Percentiles rank a stretch among this genome's conserved stretches.
Evolutionary conservation across 306 rosid species (phyloP).

Genomic region (Cucumis cinereus): DNA sequence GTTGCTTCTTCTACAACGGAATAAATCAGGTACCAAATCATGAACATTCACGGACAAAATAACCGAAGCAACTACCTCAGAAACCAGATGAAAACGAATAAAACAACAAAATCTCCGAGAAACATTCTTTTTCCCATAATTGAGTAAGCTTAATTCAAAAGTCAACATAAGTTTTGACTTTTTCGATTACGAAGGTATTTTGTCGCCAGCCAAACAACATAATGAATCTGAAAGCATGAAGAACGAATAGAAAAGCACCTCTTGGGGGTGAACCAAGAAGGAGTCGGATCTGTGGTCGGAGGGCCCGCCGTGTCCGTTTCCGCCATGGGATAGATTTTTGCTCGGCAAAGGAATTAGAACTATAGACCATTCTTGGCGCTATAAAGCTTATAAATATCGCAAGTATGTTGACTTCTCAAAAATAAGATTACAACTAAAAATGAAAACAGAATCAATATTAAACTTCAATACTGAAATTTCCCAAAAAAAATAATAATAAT

Average conservation of each 20-base stretch:
- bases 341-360: not conserved
- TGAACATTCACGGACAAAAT: not conserved
- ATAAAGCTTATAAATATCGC: not conserved
- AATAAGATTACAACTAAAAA: too few relatives aligned
- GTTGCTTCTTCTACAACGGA: not conserved
- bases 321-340: slow-evolving; percentile 5
- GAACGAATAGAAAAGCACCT: slow-evolving; percentile 23
- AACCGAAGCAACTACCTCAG: not conserved
- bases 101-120: not conserved
- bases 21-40: not conserved
- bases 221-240: not conserved
- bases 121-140: not conserved
- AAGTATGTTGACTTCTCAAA: too few relatives aligned
- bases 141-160: not conserved
- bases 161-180: slow-evolving; percentile 5
- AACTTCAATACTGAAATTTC: too few relatives aligned
- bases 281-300: slow-evolving; percentile 28
- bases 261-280: slow-evolving; percentile 78
- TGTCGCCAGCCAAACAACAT: slow-evolving; percentile 8
- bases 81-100: not conserved
- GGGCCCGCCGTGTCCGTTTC: slow-evolving; percentile 16
- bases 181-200: not conserved
- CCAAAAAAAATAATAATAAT: too few relatives aligned
- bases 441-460: too few relatives aligned
- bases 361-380: not conserved